Conservation (phyloP, 495 filamentous ascomycete genomes). For the Margaritispora aquatica region DNA sequence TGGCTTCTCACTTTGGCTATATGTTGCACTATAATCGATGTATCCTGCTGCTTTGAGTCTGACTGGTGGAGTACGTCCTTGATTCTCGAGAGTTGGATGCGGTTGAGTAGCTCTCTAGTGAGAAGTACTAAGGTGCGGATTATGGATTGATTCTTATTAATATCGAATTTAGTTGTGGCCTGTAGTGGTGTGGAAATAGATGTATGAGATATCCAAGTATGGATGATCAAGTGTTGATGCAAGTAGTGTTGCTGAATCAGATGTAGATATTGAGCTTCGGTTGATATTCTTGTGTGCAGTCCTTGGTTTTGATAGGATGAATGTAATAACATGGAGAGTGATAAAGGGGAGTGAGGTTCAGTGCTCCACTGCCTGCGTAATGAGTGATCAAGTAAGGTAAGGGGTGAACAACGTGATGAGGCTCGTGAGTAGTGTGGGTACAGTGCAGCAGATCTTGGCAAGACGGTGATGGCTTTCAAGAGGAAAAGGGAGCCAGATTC, state of each 20-base stretch:
- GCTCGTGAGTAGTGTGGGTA: conserved; percentile 21
- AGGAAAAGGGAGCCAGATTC: neutral
- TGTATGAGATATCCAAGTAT: neutral
- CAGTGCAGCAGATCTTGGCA: conserved; percentile 20
- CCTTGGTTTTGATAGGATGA: neutral
- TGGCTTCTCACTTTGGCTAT: neutral
- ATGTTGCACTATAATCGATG: neutral
- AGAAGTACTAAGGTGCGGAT: neutral
- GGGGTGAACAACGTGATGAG: conserved; percentile 22
- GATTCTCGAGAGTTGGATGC: neutral
- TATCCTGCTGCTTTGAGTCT: neutral
- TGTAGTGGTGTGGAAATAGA: neutral
- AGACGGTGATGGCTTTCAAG: conserved; percentile 5
- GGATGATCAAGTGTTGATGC: neutral
- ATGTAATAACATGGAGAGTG: neutral
- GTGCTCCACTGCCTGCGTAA: neutral
- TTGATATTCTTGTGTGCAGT: neutral
- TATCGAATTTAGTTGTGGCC: neutral
- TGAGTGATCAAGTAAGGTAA: neutral
- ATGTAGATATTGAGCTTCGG: neutral
- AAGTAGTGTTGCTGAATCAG: neutral
- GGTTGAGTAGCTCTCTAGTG: neutral
- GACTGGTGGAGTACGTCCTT: neutral
- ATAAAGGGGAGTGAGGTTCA: neutral
- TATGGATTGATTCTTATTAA: neutral